These are phyloP conservation scores for Spergularia bocconei DNA, from an alignment of 148 eudicot species.

Conservation along the genomic window DNA sequence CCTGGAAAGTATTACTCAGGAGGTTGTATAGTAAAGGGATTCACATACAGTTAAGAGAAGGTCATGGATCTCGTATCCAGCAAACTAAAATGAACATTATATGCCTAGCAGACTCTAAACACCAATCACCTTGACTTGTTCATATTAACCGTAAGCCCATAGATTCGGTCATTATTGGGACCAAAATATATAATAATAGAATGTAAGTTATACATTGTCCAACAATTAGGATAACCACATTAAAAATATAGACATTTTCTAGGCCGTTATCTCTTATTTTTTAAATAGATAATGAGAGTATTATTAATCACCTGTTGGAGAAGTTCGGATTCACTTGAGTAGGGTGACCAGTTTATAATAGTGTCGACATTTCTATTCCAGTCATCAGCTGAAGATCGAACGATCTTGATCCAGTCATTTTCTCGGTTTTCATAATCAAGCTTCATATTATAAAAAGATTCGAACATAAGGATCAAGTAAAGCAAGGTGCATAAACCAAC, in stretches of 20 bases:
- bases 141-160: background rate
- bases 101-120: background rate
- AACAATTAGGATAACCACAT: background rate
- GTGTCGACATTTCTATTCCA: constrained; percentile 69
- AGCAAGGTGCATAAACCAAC: background rate
- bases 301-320: constrained; percentile 62
- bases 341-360: constrained; percentile 88
- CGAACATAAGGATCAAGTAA: background rate
- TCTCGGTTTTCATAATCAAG: constrained; percentile 70
- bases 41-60: background rate
- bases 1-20: background rate
- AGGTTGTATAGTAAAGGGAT: background rate
- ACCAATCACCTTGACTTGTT: background rate
- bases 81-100: background rate
- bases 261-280: background rate
- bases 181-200: background rate
- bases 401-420: constrained; percentile 50
- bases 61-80: background rate
- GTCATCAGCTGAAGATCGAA: constrained; percentile 54
- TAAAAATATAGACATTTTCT: background rate
- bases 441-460: constrained; percentile 34
- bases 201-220: background rate
- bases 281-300: constrained; percentile 1
- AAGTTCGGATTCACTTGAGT: constrained; percentile 80
- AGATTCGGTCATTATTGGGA: background rate